Evolutionary conservation across 2,329 filamentous ascomycete genomes (phyloP).

Genomic region (Fusarium subtropicale): DNA sequence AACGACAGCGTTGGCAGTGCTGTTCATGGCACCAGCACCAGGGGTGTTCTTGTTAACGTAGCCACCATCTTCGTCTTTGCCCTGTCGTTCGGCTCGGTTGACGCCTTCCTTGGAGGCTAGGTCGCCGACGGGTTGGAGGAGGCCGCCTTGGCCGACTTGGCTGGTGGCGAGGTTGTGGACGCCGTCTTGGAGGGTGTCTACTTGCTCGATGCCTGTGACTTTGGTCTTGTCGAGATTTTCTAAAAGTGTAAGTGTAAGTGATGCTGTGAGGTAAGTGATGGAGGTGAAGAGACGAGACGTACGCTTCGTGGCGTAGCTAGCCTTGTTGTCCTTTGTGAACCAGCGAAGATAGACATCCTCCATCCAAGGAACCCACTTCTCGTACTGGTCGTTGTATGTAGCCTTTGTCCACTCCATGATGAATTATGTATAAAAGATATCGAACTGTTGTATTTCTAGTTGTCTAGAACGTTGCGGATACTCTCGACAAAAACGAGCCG

Average conservation of each 20-base stretch:
- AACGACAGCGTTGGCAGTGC: slow-evolving; percentile 43
- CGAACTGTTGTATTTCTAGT: neutral
- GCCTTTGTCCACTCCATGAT: slow-evolving; percentile 68
- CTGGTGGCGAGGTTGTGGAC: slow-evolving; percentile 71
- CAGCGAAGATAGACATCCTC: slow-evolving; percentile 78
- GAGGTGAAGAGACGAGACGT: slow-evolving; percentile 44
- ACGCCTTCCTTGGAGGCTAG: slow-evolving; percentile 71
- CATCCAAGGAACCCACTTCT: slow-evolving; percentile 80
- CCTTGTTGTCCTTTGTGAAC: slow-evolving; percentile 83
- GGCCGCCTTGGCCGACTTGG: slow-evolving; percentile 75
- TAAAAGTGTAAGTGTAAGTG: slow-evolving; percentile 47
- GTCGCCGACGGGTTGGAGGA: slow-evolving; percentile 74
- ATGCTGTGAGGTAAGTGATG: accelerated
- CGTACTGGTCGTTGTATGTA: slow-evolving; percentile 78
- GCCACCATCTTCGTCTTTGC: slow-evolving; percentile 70
- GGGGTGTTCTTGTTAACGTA: slow-evolving; percentile 55
- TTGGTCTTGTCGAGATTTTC: slow-evolving; percentile 77
- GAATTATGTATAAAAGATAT: neutral
- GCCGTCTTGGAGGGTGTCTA: slow-evolving; percentile 76
- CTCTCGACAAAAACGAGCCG: neutral
- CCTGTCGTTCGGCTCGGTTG: slow-evolving; percentile 72
- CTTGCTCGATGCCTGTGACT: slow-evolving; percentile 73
- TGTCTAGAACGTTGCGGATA: neutral
- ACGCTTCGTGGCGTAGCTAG: slow-evolving; percentile 77
- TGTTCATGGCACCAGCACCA: slow-evolving; percentile 45